phyloP scores from a whole-genome alignment of 768 basidiomycete genomes.

The Daedalea quercina region DNA sequence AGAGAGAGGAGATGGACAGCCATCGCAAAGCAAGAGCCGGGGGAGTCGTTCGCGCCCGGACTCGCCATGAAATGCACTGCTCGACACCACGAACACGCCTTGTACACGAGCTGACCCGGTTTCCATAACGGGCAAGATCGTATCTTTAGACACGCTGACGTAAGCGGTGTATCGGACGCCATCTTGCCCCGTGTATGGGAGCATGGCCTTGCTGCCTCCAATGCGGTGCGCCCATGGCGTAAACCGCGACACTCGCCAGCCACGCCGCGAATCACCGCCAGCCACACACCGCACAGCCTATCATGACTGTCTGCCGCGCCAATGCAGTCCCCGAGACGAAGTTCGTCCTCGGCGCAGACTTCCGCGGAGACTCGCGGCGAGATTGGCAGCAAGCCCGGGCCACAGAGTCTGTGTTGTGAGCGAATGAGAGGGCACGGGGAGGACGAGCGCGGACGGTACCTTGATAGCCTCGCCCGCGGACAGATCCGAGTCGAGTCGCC shows the following conservation, averaged over 20 bases:
- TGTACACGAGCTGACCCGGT: constrained; percentile 14
- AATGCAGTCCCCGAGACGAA: too few species aligned
- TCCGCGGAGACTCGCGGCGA: too few species aligned
- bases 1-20: constrained; percentile 12
- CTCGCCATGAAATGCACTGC: constrained; percentile 20
- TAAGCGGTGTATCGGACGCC: constrained; percentile 2
- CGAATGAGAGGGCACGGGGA: too few species aligned
- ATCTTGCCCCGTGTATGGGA: constrained; percentile 2
- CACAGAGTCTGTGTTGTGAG: too few species aligned
- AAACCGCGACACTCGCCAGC: too few species aligned
- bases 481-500: too few species aligned
- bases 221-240: not conserved
- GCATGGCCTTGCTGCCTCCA: not conserved
- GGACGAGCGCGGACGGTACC: not conserved
- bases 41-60: constrained; percentile 17
- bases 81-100: constrained; percentile 22
- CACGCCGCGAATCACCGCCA: not conserved
- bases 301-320: too few species aligned
- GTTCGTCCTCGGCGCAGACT: too few species aligned
- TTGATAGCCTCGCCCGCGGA: not conserved
- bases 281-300: not conserved
- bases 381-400: too few species aligned
- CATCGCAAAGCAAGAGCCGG: constrained; percentile 18
- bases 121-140: not conserved
- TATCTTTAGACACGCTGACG: not conserved